A percentile compares a stretch with the other conserved stretches of the same genome.
These are phyloP conservation scores for Lyophyllum shimeji DNA, from an alignment of 768 basidiomycete species.

Conservation along the genomic window DNA sequence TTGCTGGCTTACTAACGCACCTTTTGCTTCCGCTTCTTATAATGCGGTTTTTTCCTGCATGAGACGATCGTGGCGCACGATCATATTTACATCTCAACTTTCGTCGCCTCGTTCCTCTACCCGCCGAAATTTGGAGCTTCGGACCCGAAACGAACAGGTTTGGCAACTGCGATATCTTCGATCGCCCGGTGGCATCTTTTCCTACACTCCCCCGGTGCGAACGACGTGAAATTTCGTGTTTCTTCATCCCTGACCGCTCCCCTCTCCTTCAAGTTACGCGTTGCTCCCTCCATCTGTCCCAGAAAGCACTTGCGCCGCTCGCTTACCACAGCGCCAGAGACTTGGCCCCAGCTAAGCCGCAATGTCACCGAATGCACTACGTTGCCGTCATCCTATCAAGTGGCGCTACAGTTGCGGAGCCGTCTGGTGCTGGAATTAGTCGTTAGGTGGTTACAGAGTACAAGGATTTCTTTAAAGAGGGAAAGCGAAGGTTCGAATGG, in stretches of 20 bases:
- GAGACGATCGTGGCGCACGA: constrained; percentile 5
- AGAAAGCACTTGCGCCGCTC: neutral
- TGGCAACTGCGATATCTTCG: neutral
- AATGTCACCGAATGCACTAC: neutral
- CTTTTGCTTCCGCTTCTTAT: neutral
- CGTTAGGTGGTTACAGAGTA: neutral
- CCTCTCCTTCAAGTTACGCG: neutral
- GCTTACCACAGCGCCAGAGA: neutral
- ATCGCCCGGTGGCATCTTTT: neutral
- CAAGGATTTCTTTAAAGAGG: neutral
- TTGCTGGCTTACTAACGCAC: neutral
- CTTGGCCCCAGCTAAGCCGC: too few species aligned
- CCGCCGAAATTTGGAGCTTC: neutral
- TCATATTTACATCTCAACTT: neutral
- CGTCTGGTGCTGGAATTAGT: neutral
- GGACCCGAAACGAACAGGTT: neutral
- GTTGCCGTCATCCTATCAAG: neutral
- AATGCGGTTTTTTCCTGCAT: neutral
- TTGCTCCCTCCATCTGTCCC: neutral
- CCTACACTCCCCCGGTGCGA: neutral
- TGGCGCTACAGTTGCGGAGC: neutral
- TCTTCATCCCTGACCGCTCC: neutral
- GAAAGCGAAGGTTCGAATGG: neutral
- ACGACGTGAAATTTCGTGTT: neutral
- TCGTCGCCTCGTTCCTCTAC: neutral